Conservation (phyloP, 768 basidiomycete genomes). For the Crassisporium funariophilum region DNA sequence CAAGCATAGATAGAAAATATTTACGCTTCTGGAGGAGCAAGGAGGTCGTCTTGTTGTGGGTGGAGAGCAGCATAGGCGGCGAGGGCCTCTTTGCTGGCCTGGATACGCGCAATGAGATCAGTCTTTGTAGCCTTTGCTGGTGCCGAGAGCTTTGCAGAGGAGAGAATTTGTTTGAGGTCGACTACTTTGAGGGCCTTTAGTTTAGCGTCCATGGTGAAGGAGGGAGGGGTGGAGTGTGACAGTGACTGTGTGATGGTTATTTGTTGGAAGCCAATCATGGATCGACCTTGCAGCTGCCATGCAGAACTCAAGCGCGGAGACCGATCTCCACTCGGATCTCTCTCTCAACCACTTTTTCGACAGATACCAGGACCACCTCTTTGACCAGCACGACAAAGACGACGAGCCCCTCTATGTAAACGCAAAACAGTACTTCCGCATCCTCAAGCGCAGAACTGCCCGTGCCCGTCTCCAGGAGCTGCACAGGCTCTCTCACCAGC, state of each 20-base stretch:
- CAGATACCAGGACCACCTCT: constrained; percentile 25
- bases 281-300: constrained; percentile 28
- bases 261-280: constrained; percentile 25
- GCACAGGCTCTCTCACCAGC: constrained; percentile 86
- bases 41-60: constrained; percentile 32
- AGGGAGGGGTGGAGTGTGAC: constrained; percentile 22
- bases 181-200: constrained; percentile 70
- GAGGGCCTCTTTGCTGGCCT: constrained; percentile 52
- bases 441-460: constrained; percentile 92
- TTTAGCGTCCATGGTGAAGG: constrained; percentile 37
- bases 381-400: constrained; percentile 54
- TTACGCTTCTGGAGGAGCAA: constrained; percentile 40
- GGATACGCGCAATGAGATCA: constrained; percentile 66
- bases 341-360: constrained; percentile 32
- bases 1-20: constrained; percentile 6
- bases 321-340: constrained; percentile 25
- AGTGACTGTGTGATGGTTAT: constrained; percentile 20
- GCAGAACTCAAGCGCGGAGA: constrained; percentile 25
- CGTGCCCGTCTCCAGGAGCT: constrained; percentile 92
- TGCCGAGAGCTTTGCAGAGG: constrained; percentile 47
- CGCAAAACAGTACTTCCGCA: constrained; percentile 98
- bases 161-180: constrained; percentile 66
- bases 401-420: constrained; percentile 99
- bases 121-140: constrained; percentile 64
- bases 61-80: constrained; percentile 47